Base-by-base conservation (phyloP, 352 stramenopile genomes). In the Thalassiosira sp. region DNA sequence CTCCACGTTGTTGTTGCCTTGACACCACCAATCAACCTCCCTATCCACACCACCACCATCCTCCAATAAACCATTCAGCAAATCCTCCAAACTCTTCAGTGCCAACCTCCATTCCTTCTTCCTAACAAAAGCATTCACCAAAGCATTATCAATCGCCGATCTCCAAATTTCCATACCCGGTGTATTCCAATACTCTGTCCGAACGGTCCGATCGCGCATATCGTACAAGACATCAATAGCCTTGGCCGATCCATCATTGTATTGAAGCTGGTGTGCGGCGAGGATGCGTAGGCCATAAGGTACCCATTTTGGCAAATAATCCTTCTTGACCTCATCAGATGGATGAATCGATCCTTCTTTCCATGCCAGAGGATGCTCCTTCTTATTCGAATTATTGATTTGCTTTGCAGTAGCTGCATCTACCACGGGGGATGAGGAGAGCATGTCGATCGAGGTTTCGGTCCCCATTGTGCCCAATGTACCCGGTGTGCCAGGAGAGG, bases 61-160 rank as follows among this genome's bases (percentile, higher is more conserved):
- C 0, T 74, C 54, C 31, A 82, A 56, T 2, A 8, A 46, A 5
- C 63, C 62, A 51, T 78, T 48, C 33, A 88, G 22, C 45, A 90
- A 69, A 35, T 76, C 63, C 43, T 92, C 81, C 37, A 89, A 59
- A 20, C 59, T 67, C 45, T 33, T 35, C 10, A 92, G 57, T 37
- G 86, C 86, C 57, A 89, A 61, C 40, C 86, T 70, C 81, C 81
- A 92, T 56, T 89, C 64, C 49, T 65, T 56, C 59, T 78, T 72
- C 31, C 69, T 49, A 10, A 85, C 40, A 65, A 84, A 89, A 2
- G 72, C 43, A 72, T 92, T 90, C 0, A 78, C 61, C 42, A 92
- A 62, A 1, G 81, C 72, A 64, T 77, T 70, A 61, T 90, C 76
- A 28, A 90, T 66, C 16, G 51, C 37, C 22, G 64, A 27, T 42